Evolutionary conservation across 495 filamentous ascomycete genomes (phyloP), one percentile per base, ranked within the genome.

Genomic region (Jackrogersella minutella): DNA sequence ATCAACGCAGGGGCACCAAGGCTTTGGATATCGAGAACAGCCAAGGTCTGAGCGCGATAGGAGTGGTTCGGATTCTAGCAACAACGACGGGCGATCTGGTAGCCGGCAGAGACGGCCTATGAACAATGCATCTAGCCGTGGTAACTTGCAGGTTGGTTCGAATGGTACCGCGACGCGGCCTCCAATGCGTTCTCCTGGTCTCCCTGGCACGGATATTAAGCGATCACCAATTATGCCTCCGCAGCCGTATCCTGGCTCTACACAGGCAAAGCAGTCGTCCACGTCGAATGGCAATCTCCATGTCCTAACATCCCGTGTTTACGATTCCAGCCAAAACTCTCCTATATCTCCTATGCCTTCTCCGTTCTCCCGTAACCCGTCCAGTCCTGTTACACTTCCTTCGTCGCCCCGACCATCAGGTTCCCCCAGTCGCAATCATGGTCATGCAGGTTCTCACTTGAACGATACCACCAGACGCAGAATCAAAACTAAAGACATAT

Each of bases 401-500:
- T 79, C 79, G 13, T 71, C 73, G 9, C 73, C 76, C 36, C 66
- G 60, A n/a, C 65, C 75, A n/a, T 65, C 55, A 16, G 64, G 66
- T 31, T 71, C 74, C 2, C 75, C 70, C 11, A 58, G 47, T 2
- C 68, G 56, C 34, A 68, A 67, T 24, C 69, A 65, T 26, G 72
- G 74, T 7, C 65, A 33, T 64, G 69, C 34, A 0, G 54, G 66
- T 31, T 37, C 68, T 2, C 56, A 8, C 30, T 39, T 71, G n/a
- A 68, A 74, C 21, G 73, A 73, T 30, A 19, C 80, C 75, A 55
- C 66, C 36, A 95, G 92, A 79, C 86, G 86, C 34, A 79, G 84
- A 0, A 79, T 95, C 46, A 88, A 86, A 68, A 93, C 94, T 70
- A 79, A 83, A 31, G 86, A 90, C 24, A 96, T 97, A 36, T 94